A percentile compares a stretch with the other conserved stretches of the same genome.
phyloP scores from a whole-genome alignment of 352 stramenopile genomes.

The Phytophthora aleatoria region DNA sequence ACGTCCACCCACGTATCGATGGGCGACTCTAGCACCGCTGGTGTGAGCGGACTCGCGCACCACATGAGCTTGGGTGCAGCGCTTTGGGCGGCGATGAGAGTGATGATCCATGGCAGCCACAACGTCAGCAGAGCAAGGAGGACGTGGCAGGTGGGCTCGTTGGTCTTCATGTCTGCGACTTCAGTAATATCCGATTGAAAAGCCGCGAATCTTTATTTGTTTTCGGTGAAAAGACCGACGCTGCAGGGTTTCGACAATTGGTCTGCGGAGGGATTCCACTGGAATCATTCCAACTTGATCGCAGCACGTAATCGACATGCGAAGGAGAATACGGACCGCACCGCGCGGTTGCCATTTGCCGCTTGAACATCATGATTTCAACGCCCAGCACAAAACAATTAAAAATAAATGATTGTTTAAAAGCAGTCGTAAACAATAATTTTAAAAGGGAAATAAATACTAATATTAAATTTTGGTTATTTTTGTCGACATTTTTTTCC shows the following conservation, averaged over 20 bases:
- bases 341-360: not conserved
- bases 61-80: slow-evolving; percentile 63
- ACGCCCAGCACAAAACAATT: too few relatives aligned
- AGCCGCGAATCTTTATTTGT: slow-evolving; percentile 25
- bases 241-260: slow-evolving; percentile 1
- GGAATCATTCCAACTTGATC: not conserved
- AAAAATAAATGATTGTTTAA: too few relatives aligned
- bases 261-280: not conserved
- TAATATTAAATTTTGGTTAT: not conserved
- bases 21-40: slow-evolving; percentile 32
- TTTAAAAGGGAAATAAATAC: too few relatives aligned
- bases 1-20: slow-evolving; percentile 63
- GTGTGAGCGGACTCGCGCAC: slow-evolving; percentile 59
- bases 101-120: not conserved
- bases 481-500: not conserved
- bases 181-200: slow-evolving; percentile 12
- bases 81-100: slow-evolving; percentile 12
- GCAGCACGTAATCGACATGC: not conserved
- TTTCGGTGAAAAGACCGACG: not conserved
- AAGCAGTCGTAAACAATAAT: too few relatives aligned
- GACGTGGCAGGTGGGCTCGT: not conserved
- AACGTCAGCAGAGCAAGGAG: slow-evolving; percentile 2
- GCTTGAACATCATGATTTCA: not conserved
- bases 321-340: not conserved
- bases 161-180: slow-evolving; percentile 3